A percentile compares a stretch with the other conserved stretches of the same genome.
These are phyloP conservation scores for Elsinoe batatas DNA, from an alignment of 2,329 filamentous ascomycete genomes.

Conservation along the genomic window DNA sequence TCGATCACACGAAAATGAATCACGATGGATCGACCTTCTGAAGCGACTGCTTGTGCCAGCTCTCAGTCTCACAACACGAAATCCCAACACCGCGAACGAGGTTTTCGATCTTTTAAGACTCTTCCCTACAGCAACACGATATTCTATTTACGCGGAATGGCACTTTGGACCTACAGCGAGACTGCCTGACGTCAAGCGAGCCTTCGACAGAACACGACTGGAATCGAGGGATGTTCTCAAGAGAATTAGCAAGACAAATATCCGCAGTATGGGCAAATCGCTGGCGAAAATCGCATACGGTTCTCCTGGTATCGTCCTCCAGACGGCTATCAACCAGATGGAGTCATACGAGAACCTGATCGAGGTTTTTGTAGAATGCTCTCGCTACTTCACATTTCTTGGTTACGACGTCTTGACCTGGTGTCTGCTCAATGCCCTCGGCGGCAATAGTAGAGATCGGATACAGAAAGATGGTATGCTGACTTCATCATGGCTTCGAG, in stretches of 20 bases:
- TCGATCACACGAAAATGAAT: slow-evolving; percentile 56
- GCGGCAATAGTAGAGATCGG: slow-evolving; percentile 47
- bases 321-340: slow-evolving; percentile 78
- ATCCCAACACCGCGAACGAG: slow-evolving; percentile 74
- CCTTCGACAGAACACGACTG: slow-evolving; percentile 64
- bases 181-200: slow-evolving; percentile 63
- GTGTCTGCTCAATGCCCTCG: slow-evolving; percentile 69
- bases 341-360: slow-evolving; percentile 93
- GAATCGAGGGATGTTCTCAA: slow-evolving; percentile 84
- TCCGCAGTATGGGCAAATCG: slow-evolving; percentile 73
- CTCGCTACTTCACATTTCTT: slow-evolving; percentile 83
- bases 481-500: slow-evolving; percentile 85
- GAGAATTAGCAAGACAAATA: slow-evolving; percentile 77
- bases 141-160: slow-evolving; percentile 90
- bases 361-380: slow-evolving; percentile 87
- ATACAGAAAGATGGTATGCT: slow-evolving; percentile 59
- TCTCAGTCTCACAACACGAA: slow-evolving; percentile 74
- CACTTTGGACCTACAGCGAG: slow-evolving; percentile 69
- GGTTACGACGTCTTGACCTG: slow-evolving; percentile 91
- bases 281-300: slow-evolving; percentile 88
- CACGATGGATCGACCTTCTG: slow-evolving; percentile 76
- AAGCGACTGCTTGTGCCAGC: slow-evolving; percentile 78
- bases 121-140: slow-evolving; percentile 68
- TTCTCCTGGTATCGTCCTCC: slow-evolving; percentile 85
- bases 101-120: slow-evolving; percentile 73